Conservation (phyloP, 306 rosid species). For the Arachis hypogaea region DNA sequence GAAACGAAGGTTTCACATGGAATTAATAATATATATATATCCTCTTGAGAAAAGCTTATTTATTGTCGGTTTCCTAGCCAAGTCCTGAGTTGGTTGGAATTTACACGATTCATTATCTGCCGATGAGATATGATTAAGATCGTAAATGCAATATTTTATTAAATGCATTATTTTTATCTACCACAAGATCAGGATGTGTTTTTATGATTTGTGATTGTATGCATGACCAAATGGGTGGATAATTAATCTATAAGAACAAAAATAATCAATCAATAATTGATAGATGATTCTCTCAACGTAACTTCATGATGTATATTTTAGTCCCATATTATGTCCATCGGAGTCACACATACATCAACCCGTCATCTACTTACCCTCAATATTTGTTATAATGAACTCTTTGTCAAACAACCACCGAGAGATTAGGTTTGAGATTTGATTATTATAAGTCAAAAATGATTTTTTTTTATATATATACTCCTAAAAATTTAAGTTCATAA, state of each 20-base stretch:
- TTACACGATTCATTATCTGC: constrained; percentile 13
- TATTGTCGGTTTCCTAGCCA: constrained; percentile 4
- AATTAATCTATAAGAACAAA: constrained; percentile 11
- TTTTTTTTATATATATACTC: too few species aligned
- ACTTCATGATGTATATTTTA: background rate
- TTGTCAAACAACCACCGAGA: constrained; percentile 41
- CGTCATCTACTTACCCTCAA: background rate
- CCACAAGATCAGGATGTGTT: background rate
- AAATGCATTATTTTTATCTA: background rate
- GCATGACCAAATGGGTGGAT: constrained; percentile 22
- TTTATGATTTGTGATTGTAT: constrained; percentile 6
- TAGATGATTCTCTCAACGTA: background rate
- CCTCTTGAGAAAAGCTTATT: background rate
- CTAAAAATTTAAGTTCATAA: too few species aligned
- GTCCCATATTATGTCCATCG: constrained; percentile 24
- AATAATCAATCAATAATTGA: constrained; percentile 21
- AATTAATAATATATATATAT: background rate
- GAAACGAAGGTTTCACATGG: constrained; percentile 29
- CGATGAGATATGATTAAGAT: constrained; percentile 11
- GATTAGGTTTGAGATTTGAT: constrained; percentile 41
- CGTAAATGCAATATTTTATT: background rate
- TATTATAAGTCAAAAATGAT: constrained; percentile 12
- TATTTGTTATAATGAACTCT: background rate
- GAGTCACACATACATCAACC: background rate
- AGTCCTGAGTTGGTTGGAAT: constrained; percentile 33